Conservation (phyloP, 306 rosid species). For the Lablab purpureus region DNA sequence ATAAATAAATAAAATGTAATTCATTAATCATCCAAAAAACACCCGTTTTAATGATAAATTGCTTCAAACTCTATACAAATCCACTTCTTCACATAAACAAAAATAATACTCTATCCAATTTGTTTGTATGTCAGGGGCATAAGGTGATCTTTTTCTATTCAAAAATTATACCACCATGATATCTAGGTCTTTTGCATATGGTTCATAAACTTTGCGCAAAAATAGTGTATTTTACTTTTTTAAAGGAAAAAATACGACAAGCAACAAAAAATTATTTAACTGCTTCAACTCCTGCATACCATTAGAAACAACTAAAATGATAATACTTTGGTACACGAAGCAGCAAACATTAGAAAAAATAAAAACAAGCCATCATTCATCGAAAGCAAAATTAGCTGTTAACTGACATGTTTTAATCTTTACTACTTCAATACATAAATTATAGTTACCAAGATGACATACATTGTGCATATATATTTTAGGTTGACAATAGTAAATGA, state of each 20-base stretch:
- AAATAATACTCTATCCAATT: background rate
- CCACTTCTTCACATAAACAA: background rate
- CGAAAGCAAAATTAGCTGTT: background rate
- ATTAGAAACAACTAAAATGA: background rate
- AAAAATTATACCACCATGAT: background rate
- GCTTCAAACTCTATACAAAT: too few relatives aligned
- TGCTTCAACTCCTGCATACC: background rate
- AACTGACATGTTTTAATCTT: background rate
- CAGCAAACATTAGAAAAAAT: too few relatives aligned
- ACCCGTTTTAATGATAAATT: too few relatives aligned
- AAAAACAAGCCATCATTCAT: background rate
- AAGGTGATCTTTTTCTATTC: background rate
- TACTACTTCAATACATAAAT: background rate
- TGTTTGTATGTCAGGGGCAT: background rate
- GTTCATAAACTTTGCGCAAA: too few relatives aligned
- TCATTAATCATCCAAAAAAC: too few relatives aligned
- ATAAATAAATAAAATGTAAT: background rate
- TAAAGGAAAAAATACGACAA: background rate
- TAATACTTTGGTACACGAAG: too few relatives aligned
- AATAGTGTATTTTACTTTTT: background rate
- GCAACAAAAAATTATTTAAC: constrained; percentile 9
- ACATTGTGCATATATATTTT: constrained; percentile 3
- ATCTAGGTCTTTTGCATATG: background rate
- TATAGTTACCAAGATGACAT: background rate
- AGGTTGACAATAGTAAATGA: background rate